These are phyloP conservation scores for Ceriops decandra DNA, from an alignment of 345 rosid species.

Conservation along the genomic window DNA sequence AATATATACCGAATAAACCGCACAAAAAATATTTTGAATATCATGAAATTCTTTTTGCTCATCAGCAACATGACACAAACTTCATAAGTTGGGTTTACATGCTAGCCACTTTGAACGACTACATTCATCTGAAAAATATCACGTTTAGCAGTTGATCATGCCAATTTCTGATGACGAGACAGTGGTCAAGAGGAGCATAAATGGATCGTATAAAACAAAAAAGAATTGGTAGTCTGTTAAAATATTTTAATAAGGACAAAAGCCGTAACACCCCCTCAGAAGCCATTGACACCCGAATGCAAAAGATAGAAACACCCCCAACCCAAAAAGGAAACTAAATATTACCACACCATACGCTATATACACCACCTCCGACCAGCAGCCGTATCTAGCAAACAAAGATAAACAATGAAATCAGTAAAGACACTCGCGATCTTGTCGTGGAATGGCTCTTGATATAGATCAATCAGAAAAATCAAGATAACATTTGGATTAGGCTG, in stretches of 20 bases:
- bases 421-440: constrained; percentile 6
- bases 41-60: too few species aligned
- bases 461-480: neutral
- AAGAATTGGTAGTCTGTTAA: neutral
- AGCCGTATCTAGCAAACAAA: constrained; percentile 6
- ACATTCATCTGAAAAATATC: too few species aligned
- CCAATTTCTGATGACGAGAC: too few species aligned
- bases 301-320: neutral
- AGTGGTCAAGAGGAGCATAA: too few species aligned
- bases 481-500: constrained; percentile 21
- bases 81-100: too few species aligned
- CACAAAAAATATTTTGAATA: too few species aligned
- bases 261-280: constrained; percentile 7
- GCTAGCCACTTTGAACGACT: too few species aligned
- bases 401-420: constrained; percentile 8
- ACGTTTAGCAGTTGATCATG: too few species aligned
- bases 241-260: constrained; percentile 1
- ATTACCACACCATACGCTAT: constrained; percentile 13
- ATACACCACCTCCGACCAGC: constrained; percentile 21
- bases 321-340: constrained; percentile 7
- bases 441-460: constrained; percentile 11
- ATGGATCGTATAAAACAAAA: too few species aligned
- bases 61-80: too few species aligned
- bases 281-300: constrained; percentile 16
- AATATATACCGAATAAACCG: too few species aligned